phyloP scores from a whole-genome alignment of 495 filamentous ascomycete genomes.

The Astrocystis sublimbata region DNA sequence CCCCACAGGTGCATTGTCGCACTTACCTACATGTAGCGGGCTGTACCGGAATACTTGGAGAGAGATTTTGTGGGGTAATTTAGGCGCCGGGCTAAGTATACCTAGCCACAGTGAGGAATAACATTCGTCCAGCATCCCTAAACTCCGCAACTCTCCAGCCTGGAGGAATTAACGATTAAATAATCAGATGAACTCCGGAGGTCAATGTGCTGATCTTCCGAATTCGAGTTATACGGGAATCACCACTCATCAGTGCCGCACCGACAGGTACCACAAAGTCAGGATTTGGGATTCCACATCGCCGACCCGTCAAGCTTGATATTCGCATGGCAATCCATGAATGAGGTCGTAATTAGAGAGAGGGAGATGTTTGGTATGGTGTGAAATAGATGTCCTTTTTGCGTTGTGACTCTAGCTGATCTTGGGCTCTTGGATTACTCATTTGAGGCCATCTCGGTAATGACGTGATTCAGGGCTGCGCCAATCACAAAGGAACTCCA shows the following conservation, averaged over 20 bases:
- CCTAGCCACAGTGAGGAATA: not conserved
- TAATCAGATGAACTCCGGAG: not conserved
- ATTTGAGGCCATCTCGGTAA: not conserved
- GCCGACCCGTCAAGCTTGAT: too few relatives aligned
- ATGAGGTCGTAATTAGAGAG: too few relatives aligned
- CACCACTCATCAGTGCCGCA: too few relatives aligned
- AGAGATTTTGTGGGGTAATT: not conserved
- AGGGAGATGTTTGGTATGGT: too few relatives aligned
- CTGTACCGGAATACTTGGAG: too few relatives aligned
- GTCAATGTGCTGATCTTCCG: not conserved
- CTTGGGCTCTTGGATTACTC: not conserved
- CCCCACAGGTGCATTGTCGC: too few relatives aligned
- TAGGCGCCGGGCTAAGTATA: not conserved
- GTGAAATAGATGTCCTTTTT: too few relatives aligned
- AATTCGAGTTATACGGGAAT: too few relatives aligned
- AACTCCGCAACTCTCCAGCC: not conserved
- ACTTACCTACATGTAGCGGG: too few relatives aligned
- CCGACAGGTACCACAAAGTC: too few relatives aligned
- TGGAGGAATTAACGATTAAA: not conserved
- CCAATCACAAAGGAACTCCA: conserved; percentile 10
- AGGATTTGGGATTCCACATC: too few relatives aligned
- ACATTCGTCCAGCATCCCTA: not conserved
- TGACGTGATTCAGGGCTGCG: conserved; percentile 20
- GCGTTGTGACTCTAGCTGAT: not conserved
- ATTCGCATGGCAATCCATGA: too few relatives aligned